phyloP scores from a whole-genome alignment of 352 stramenopile genomes.

The Globisporangium iwayamae region DNA sequence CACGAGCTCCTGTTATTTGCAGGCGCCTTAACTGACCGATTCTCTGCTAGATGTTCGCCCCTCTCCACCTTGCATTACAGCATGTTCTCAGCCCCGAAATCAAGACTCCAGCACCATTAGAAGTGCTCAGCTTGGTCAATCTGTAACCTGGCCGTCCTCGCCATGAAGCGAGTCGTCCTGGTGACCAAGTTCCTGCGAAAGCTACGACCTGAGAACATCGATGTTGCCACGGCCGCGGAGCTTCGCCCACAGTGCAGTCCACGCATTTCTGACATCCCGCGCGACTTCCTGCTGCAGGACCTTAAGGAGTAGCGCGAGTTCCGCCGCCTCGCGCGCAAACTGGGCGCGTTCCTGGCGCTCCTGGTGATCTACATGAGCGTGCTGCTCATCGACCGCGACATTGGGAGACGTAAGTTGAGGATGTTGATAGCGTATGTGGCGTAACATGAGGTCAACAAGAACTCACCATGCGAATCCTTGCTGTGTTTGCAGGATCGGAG shows the following conservation, averaged over 20 bases:
- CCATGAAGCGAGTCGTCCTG: conserved; percentile 2
- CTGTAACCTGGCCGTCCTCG: not conserved
- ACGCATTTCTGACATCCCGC: conserved; percentile 23
- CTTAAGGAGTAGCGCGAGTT: conserved; percentile 69
- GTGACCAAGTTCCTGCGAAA: conserved; percentile 3
- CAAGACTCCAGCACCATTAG: too few relatives aligned
- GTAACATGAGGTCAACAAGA: too few relatives aligned
- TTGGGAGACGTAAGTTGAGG: conserved; percentile 38
- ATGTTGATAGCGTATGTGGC: too few relatives aligned
- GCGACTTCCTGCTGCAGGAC: conserved; percentile 52
- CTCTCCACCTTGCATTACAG: too few relatives aligned
- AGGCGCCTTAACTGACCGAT: too few relatives aligned
- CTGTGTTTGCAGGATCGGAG: not conserved
- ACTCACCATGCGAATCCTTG: not conserved
- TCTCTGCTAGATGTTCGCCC: too few relatives aligned
- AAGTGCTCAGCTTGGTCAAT: too few relatives aligned
- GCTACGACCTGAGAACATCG: not conserved
- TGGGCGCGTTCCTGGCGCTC: conserved; percentile 56
- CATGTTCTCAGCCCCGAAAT: too few relatives aligned
- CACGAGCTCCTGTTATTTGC: too few relatives aligned
- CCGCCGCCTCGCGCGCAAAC: conserved; percentile 49
- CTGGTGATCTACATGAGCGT: conserved; percentile 50
- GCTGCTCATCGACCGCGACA: conserved; percentile 59
- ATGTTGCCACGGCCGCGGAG: not conserved
- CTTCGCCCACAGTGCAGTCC: not conserved